These are phyloP conservation scores for Rhypophila decipiens DNA, from an alignment of 495 filamentous ascomycete genomes.

Conservation along the genomic window DNA sequence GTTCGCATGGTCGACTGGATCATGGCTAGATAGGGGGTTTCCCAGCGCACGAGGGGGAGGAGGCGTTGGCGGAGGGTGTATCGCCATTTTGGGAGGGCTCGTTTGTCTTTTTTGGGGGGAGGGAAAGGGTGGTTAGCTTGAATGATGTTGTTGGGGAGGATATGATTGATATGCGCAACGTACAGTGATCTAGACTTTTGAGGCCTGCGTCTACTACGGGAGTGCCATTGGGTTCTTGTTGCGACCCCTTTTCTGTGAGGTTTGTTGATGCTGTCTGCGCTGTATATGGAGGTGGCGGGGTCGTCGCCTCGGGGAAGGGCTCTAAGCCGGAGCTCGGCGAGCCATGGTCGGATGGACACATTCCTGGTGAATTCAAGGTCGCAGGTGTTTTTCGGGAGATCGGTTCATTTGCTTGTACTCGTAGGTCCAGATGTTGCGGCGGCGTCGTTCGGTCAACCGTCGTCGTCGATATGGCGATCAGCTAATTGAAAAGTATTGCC, in stretches of 20 bases:
- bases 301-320: constrained; percentile 11
- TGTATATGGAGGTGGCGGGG: constrained; percentile 10
- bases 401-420: too few species aligned
- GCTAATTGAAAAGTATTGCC: too few species aligned
- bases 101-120: constrained; percentile 55
- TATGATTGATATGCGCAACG: background rate
- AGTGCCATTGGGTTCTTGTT: constrained; percentile 15
- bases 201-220: constrained; percentile 64
- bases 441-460: too few species aligned
- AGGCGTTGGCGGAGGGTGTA: constrained; percentile 74
- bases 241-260: constrained; percentile 5
- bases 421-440: too few species aligned
- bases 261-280: background rate
- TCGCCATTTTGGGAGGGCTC: constrained; percentile 79
- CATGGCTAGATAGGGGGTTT: constrained; percentile 88
- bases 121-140: constrained; percentile 3
- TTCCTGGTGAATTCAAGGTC: constrained; percentile 5
- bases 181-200: constrained; percentile 71
- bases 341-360: constrained; percentile 20
- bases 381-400: too few species aligned
- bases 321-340: constrained; percentile 24
- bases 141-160: background rate
- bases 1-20: constrained; percentile 72
- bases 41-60: constrained; percentile 84
- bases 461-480: too few species aligned